phyloP scores from a whole-genome alignment of 306 rosid genomes.

The Glycine latifolia region DNA sequence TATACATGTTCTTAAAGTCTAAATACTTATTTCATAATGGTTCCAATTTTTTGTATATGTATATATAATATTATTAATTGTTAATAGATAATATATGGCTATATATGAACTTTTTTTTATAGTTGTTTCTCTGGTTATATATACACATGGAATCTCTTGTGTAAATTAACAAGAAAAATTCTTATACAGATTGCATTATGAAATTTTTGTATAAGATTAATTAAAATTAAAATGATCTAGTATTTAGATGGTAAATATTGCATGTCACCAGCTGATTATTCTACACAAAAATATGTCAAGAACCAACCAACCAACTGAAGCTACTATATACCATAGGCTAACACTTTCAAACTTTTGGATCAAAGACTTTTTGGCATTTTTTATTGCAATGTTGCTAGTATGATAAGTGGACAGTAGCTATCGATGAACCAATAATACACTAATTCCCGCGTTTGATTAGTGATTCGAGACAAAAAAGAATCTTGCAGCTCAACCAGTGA shows the following conservation, averaged over 20 bases:
- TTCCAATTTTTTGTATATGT: too few species aligned
- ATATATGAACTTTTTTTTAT: too few species aligned
- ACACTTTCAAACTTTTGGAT: neutral
- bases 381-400: neutral
- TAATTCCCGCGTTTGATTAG: constrained; percentile 6
- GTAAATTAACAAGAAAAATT: neutral
- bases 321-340: neutral
- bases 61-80: too few species aligned
- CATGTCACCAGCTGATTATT: neutral
- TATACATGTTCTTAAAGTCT: too few species aligned
- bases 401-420: constrained; percentile 30
- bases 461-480: constrained; percentile 22
- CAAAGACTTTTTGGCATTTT: constrained; percentile 9
- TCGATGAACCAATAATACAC: constrained; percentile 39
- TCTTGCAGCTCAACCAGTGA: constrained; percentile 32
- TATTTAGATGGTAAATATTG: neutral
- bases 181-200: neutral
- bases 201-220: neutral
- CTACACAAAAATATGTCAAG: constrained; percentile 2
- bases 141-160: too few species aligned
- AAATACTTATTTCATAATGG: too few species aligned
- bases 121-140: too few species aligned
- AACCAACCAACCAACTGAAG: constrained; percentile 10
- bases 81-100: too few species aligned
- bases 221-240: constrained; percentile 21